Evolutionary conservation across 2,329 filamentous ascomycete species (phyloP).

Genomic region (Hypomyces perniciosus): DNA sequence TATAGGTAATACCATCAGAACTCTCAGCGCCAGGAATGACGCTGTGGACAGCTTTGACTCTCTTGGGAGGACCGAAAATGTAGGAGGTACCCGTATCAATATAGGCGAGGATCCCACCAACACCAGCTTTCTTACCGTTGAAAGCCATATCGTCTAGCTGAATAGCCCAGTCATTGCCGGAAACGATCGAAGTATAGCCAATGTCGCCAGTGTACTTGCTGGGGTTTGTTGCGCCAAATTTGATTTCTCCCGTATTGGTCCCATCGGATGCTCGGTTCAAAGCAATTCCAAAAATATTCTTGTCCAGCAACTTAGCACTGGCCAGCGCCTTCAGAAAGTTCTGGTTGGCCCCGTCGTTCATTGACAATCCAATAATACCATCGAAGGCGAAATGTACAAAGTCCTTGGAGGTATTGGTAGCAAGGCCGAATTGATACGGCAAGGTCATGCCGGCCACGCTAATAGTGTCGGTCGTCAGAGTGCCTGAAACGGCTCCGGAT

Average conservation of each 20-base stretch:
- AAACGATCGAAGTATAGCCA: constrained; percentile 53
- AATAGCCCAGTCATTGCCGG: constrained; percentile 65
- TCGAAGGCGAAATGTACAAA: constrained; percentile 79
- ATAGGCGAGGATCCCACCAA: constrained; percentile 56
- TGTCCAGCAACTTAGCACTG: constrained; percentile 46
- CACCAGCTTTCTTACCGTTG: constrained; percentile 51
- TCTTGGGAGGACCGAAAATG: constrained; percentile 62
- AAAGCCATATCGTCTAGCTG: constrained; percentile 59
- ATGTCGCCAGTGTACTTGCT: constrained; percentile 63
- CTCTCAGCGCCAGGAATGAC: constrained; percentile 56
- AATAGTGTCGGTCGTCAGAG: constrained; percentile 59
- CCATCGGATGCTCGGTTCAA: constrained; percentile 63
- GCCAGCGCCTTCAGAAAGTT: constrained; percentile 62
- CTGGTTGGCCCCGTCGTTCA: constrained; percentile 51
- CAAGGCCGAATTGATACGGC: constrained; percentile 65
- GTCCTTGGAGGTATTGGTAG: constrained; percentile 63
- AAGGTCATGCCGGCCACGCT: constrained; percentile 60
- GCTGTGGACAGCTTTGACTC: constrained; percentile 62
- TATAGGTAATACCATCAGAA: constrained; percentile 57
- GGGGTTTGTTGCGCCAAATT: constrained; percentile 65
- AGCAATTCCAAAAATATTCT: constrained; percentile 66
- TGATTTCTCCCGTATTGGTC: constrained; percentile 66
- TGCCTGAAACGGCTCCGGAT: constrained; percentile 65
- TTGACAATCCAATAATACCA: constrained; percentile 75
- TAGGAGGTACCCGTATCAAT: constrained; percentile 83